Percentiles rank a stretch among this genome's conserved stretches.
phyloP scores from a whole-genome alignment of 2,329 filamentous ascomycete genomes.

The Botrytis cinerea region DNA sequence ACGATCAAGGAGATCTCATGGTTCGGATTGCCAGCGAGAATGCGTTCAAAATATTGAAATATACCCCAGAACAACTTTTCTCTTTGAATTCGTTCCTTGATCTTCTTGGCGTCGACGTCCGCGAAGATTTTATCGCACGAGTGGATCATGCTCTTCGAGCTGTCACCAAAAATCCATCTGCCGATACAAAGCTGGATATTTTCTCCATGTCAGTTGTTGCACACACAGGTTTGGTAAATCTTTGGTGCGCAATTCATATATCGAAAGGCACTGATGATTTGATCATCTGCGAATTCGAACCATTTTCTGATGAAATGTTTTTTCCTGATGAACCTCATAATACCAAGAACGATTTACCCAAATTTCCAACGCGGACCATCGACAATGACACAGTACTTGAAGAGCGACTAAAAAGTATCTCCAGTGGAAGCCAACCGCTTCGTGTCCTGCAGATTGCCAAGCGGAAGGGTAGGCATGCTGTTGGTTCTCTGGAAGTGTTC shows the following conservation, averaged over 20 bases:
- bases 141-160: slow-evolving; percentile 15
- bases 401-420: slow-evolving; percentile 74
- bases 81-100: slow-evolving; percentile 75
- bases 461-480: slow-evolving; percentile 59
- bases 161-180: neutral
- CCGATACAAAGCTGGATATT: slow-evolving; percentile 80
- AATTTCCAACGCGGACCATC: slow-evolving; percentile 71
- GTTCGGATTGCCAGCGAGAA: slow-evolving; percentile 83
- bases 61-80: slow-evolving; percentile 75
- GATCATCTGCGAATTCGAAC: slow-evolving; percentile 85
- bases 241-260: slow-evolving; percentile 24
- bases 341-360: slow-evolving; percentile 46
- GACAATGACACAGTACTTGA: slow-evolving; percentile 70
- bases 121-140: slow-evolving; percentile 18
- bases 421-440: slow-evolving; percentile 74
- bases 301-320: slow-evolving; percentile 68
- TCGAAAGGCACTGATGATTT: slow-evolving; percentile 67
- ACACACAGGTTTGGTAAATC: slow-evolving; percentile 17
- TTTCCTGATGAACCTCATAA: slow-evolving; percentile 48
- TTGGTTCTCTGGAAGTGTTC: slow-evolving; percentile 81
- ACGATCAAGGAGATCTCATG: slow-evolving; percentile 64
- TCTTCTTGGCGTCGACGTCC: slow-evolving; percentile 79
- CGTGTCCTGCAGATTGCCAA: slow-evolving; percentile 73
- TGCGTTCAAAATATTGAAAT: slow-evolving; percentile 71
- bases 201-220: slow-evolving; percentile 65